These are phyloP conservation scores for Aspergillus ibericus DNA, from an alignment of 2,329 filamentous ascomycete genomes.

Conservation along the genomic window DNA sequence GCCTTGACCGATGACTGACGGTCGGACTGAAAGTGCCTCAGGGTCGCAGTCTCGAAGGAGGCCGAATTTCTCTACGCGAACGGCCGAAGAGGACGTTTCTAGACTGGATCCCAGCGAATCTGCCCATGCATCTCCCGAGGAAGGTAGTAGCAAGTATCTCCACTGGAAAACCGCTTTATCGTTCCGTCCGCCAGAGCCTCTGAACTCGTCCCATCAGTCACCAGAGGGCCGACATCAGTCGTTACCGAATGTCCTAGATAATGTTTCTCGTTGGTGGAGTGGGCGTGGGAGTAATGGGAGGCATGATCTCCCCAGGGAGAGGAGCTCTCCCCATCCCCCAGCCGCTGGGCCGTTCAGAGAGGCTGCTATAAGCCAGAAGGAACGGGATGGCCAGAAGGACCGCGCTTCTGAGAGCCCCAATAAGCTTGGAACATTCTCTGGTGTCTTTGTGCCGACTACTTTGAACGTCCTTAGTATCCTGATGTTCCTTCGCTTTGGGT, in stretches of 20 bases:
- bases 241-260: slow-evolving; percentile 23
- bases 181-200: slow-evolving; percentile 26
- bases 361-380: slow-evolving; percentile 33
- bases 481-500: slow-evolving; percentile 87
- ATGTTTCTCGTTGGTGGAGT: slow-evolving; percentile 29
- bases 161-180: slow-evolving; percentile 22
- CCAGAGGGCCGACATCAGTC: slow-evolving; percentile 20
- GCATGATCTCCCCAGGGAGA: slow-evolving; percentile 11
- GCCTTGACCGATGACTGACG: slow-evolving; percentile 24
- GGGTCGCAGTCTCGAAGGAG: slow-evolving; percentile 35
- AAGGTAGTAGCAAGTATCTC: slow-evolving; percentile 24
- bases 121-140: slow-evolving; percentile 19
- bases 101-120: slow-evolving; percentile 37
- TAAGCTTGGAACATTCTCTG: slow-evolving; percentile 75
- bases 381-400: slow-evolving; percentile 27
- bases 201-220: slow-evolving; percentile 20
- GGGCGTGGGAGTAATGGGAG: slow-evolving; percentile 13
- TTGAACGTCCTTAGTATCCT: slow-evolving; percentile 86
- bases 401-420: slow-evolving; percentile 37
- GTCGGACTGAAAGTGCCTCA: slow-evolving; percentile 20
- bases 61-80: slow-evolving; percentile 42
- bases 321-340: slow-evolving; percentile 11
- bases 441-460: slow-evolving; percentile 84
- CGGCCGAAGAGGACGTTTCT: slow-evolving; percentile 39
- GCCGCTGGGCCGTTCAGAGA: slow-evolving; percentile 26